Conservation (phyloP, 192 early-diverging fungal genomes). For the Spizellomyces punctatus region DNA sequence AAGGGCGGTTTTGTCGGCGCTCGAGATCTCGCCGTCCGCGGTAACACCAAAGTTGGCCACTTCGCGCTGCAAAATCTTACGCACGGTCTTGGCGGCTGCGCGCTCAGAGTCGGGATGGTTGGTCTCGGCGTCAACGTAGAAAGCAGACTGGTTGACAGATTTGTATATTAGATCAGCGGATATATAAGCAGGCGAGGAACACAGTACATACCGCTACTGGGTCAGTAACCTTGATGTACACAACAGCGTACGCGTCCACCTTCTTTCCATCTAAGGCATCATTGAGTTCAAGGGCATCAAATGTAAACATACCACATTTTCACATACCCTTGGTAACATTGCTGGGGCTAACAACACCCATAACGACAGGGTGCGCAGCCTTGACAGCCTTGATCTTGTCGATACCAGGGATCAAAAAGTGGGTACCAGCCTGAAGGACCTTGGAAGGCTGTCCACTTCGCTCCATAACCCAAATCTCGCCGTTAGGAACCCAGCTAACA, state of each 20-base stretch:
- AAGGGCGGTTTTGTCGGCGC: slow-evolving; percentile 35
- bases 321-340: slow-evolving; percentile 42
- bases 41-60: slow-evolving; percentile 38
- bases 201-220: slow-evolving; percentile 37
- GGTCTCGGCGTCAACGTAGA: slow-evolving; percentile 52
- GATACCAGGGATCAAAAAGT: slow-evolving; percentile 47
- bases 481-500: slow-evolving; percentile 46
- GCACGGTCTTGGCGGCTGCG: slow-evolving; percentile 51
- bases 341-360: slow-evolving; percentile 46
- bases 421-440: slow-evolving; percentile 34
- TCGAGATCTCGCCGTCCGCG: slow-evolving; percentile 31
- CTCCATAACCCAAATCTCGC: slow-evolving; percentile 54
- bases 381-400: slow-evolving; percentile 54
- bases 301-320: not conserved
- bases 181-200: not conserved
- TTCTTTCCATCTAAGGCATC: slow-evolving; percentile 39
- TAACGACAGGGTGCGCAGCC: slow-evolving; percentile 40
- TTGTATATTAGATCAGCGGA: no score
- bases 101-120: slow-evolving; percentile 57
- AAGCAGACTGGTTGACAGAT: slow-evolving; percentile 40
- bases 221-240: slow-evolving; percentile 52
- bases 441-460: slow-evolving; percentile 37
- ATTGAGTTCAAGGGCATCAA: not conserved
- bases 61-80: slow-evolving; percentile 42
- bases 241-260: slow-evolving; percentile 55